A percentile compares a stretch with the other conserved stretches of the same genome.
Evolutionary conservation across 805 yeast genomes (phyloP).

Genomic region (Cyberlindnera xishuangbannaensis): DNA sequence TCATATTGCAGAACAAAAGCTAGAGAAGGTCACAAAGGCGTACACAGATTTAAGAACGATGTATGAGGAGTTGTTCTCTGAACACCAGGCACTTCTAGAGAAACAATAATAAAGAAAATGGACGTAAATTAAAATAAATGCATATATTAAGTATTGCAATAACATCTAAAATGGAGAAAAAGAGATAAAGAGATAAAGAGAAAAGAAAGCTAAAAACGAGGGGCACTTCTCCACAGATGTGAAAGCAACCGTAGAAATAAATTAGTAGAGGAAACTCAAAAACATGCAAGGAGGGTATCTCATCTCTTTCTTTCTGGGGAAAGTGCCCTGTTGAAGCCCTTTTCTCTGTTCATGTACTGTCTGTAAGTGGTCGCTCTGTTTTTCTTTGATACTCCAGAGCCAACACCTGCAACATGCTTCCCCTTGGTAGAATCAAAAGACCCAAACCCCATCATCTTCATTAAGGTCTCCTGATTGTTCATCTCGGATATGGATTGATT

Average conservation of each 20-base stretch:
- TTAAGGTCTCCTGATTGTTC: conserved; percentile 28
- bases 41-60: conserved; percentile 52
- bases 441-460: conserved; percentile 51
- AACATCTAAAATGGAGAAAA: no score
- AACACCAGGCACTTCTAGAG: conserved; percentile 35
- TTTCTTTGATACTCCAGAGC: conserved; percentile 35
- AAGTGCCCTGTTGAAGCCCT: conserved; percentile 50
- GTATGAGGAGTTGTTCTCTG: conserved; percentile 52
- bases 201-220: no score
- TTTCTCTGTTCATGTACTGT: conserved; percentile 54
- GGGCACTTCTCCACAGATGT: no score
- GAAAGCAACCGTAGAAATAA: no score
- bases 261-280: no score
- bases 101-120: conserved; percentile 4
- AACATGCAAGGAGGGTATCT: not conserved
- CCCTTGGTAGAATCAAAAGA: conserved; percentile 52
- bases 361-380: conserved; percentile 42
- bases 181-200: no score
- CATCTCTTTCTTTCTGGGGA: conserved; percentile 36
- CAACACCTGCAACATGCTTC: conserved; percentile 46
- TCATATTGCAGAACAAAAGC: conserved; percentile 37
- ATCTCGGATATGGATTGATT: conserved; percentile 17
- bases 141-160: no score
- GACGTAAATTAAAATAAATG: not conserved
- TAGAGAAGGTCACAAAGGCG: conserved; percentile 48